These are phyloP conservation scores for Dactylellina sp. DNA, from an alignment of 2,329 filamentous ascomycete genomes.

Conservation along the genomic window DNA sequence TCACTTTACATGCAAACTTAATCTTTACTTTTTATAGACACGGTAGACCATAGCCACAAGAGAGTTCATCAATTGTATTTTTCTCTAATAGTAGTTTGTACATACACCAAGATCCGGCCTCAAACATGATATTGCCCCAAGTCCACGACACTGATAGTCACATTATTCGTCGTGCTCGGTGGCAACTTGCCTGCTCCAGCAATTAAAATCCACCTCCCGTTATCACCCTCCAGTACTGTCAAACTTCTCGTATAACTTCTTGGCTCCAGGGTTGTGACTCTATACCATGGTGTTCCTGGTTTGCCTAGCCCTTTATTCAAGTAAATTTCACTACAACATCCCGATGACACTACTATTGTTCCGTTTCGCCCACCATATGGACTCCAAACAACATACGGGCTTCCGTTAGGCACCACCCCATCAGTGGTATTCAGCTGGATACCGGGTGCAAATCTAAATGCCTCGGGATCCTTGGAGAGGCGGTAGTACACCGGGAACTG, in stretches of 20 bases:
- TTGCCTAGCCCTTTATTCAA: conserved; percentile 65
- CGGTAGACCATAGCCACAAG: too few species aligned
- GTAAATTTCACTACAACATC: conserved; percentile 64
- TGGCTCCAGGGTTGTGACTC: conserved; percentile 61
- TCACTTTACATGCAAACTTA: too few species aligned
- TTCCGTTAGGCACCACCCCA: conserved; percentile 63
- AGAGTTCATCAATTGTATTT: too few species aligned
- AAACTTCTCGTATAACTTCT: conserved; percentile 59
- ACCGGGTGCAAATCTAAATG: conserved; percentile 63
- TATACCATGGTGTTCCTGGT: conserved; percentile 62
- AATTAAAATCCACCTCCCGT: conserved; percentile 63
- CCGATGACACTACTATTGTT: conserved; percentile 66
- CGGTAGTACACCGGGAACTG: conserved; percentile 67
- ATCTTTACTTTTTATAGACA: too few species aligned
- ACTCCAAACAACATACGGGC: conserved; percentile 66
- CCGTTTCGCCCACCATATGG: conserved; percentile 66
- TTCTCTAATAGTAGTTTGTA: too few species aligned
- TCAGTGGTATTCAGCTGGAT: conserved; percentile 61
- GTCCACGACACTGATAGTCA: conserved; percentile 63
- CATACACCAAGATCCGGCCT: neutral
- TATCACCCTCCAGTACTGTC: conserved; percentile 60
- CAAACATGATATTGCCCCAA: conserved; percentile 7
- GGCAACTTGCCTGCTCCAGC: conserved; percentile 67
- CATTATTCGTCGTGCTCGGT: conserved; percentile 66
- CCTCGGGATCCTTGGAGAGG: conserved; percentile 64